These are phyloP conservation scores for Erysimum cheiri DNA, from an alignment of 441 rosid species.

Conservation along the genomic window DNA sequence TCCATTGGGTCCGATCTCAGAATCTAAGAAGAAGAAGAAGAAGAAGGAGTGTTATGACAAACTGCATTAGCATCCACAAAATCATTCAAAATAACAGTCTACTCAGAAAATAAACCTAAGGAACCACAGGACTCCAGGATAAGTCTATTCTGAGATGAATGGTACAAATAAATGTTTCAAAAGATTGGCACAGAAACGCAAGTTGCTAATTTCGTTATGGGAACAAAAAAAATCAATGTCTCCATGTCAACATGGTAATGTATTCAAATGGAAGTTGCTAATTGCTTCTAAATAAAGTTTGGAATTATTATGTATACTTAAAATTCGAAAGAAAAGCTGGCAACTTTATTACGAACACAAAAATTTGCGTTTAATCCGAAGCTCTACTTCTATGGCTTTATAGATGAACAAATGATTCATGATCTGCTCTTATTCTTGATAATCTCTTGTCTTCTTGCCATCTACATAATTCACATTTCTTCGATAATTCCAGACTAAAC, in stretches of 20 bases:
- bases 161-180: background rate
- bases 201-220: background rate
- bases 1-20: conserved; percentile 81
- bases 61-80: background rate
- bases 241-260: background rate
- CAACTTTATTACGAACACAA: background rate
- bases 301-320: background rate
- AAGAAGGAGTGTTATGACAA: background rate
- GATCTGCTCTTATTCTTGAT: background rate
- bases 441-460: background rate
- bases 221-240: background rate
- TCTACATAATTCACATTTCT: background rate
- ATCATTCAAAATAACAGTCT: conserved; percentile 4
- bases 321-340: background rate
- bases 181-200: background rate
- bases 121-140: background rate
- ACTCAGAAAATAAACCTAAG: background rate
- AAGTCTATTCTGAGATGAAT: background rate
- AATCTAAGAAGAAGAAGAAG: conserved; percentile 46
- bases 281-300: background rate
- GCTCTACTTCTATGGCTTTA: background rate
- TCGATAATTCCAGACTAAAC: background rate
- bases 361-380: background rate
- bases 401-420: background rate
- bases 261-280: background rate